These are phyloP conservation scores for Gnaphalium uliginosum DNA, from an alignment of 129 eudicot species.

Conservation along the genomic window DNA sequence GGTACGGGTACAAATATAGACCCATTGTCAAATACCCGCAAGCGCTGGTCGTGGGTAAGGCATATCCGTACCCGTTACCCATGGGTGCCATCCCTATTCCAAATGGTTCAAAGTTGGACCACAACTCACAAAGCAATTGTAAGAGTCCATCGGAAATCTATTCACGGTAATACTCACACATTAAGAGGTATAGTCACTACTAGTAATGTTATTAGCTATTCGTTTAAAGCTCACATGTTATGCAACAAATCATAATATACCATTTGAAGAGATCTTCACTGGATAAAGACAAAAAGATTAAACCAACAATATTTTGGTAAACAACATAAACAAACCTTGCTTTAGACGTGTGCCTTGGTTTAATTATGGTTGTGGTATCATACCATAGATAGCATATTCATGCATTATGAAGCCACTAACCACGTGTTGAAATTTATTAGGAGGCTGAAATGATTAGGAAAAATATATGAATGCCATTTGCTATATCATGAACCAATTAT, in stretches of 20 bases:
- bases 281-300: neutral
- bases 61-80: no score
- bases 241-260: no score
- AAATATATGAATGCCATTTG: neutral
- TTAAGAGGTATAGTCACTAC: neutral
- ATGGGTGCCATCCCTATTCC: no score
- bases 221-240: no score
- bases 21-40: no score
- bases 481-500: neutral
- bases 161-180: neutral
- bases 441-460: neutral
- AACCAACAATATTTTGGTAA: slow-evolving; percentile 5
- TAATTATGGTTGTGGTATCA: no score
- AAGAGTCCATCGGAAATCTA: neutral
- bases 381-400: no score
- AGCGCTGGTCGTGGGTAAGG: no score
- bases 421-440: neutral
- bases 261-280: neutral
- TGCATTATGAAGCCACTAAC: slow-evolving; percentile 3
- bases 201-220: no score
- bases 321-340: neutral
- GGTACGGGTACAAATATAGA: no score
- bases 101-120: slow-evolving; percentile 13
- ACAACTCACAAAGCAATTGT: neutral
- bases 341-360: no score